Evolutionary conservation across 2,329 filamentous ascomycete species (phyloP), one percentile per base, ranked within the genome.

Genomic region (Alternaria triticina): DNA sequence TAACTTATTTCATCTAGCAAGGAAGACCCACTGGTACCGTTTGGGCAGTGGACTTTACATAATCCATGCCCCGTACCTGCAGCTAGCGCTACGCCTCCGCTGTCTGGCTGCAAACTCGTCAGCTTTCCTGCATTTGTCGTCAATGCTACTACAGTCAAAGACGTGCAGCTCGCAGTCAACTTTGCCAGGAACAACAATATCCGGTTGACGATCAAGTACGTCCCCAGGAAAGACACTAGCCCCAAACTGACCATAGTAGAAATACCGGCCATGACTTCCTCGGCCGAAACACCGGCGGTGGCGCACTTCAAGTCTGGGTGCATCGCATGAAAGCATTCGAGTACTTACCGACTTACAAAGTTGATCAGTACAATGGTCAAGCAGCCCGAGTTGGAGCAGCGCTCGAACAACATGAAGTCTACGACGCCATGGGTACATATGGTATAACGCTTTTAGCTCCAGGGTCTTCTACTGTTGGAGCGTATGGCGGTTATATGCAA

Each of bases 381-480:
- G 74, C 75, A 13, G 71, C 70, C 13, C 66, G 63, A 55, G 66
- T 76, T 6, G 74, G 72, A 7, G 69, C 64, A 9, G 73, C 70
- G 4, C 46, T 77, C 7, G 64, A 73, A 59, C 72, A 71, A 20
- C 70, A 65, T 17, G 74, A 77, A 28, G 61, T 74, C 2, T 70
- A 70, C 33, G 54, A 49, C 2, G 52, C 71, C 27, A 75, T 74
- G 73, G 62, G 60, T 11, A 23, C 59, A 33, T 46, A 62, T 45
- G 69, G 70, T 25, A 70, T 75, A 8, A 77, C 73, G 5, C 43
- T 73, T 17, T 10, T 72, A 15, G 62, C 65, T 11, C 70, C 72
- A 3, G 71, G 72, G 15, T 70, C 68, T 10, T 54, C 71, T 3
- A 84, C 82, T 3, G 84, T 88, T 12, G 86, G 86, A 22, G 78